Percentiles rank a stretch among this genome's conserved stretches.
Conservation (phyloP, 2,329 filamentous ascomycete genomes). For the Torrubiella hemipterigena region DNA sequence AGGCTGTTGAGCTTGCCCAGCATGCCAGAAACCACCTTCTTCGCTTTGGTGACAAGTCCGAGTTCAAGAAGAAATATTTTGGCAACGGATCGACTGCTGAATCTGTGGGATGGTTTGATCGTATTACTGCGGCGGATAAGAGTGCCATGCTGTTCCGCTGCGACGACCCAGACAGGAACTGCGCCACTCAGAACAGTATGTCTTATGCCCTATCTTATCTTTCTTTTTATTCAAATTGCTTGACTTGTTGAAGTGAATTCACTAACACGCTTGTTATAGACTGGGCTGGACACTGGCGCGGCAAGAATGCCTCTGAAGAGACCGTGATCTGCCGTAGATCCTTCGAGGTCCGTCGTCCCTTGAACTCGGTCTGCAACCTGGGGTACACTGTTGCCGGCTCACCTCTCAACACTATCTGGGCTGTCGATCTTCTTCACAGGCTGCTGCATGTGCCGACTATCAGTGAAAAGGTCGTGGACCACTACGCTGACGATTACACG, state of each 20-base stretch:
- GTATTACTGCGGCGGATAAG: slow-evolving; percentile 46
- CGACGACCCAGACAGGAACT: slow-evolving; percentile 57
- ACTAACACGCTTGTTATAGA: slow-evolving; percentile 23
- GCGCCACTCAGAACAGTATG: slow-evolving; percentile 32
- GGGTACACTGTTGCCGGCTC: slow-evolving; percentile 50
- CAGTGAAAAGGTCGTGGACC: slow-evolving; percentile 46
- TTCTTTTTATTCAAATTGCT: too few species aligned
- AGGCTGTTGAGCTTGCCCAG: slow-evolving; percentile 43
- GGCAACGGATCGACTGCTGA: slow-evolving; percentile 44
- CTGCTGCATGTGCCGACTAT: slow-evolving; percentile 50
- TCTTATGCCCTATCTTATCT: too few species aligned
- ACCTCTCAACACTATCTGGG: slow-evolving; percentile 51
- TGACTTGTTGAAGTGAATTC: too few species aligned
- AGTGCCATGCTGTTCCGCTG: slow-evolving; percentile 50
- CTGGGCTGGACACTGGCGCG: slow-evolving; percentile 59
- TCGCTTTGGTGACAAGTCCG: slow-evolving; percentile 42
- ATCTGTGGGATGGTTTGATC: slow-evolving; percentile 50
- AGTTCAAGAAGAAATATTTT: slow-evolving; percentile 55
- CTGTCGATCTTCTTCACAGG: slow-evolving; percentile 54
- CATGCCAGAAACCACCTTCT: slow-evolving; percentile 53
- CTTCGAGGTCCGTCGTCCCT: slow-evolving; percentile 42
- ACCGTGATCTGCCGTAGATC: slow-evolving; percentile 59
- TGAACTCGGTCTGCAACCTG: slow-evolving; percentile 46
- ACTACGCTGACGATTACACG: slow-evolving; percentile 48
- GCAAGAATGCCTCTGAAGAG: slow-evolving; percentile 49